Percentiles rank a stretch among this genome's conserved stretches.
phyloP scores from a whole-genome alignment of 2,329 filamentous ascomycete genomes.

The Zasmidium cellare region DNA sequence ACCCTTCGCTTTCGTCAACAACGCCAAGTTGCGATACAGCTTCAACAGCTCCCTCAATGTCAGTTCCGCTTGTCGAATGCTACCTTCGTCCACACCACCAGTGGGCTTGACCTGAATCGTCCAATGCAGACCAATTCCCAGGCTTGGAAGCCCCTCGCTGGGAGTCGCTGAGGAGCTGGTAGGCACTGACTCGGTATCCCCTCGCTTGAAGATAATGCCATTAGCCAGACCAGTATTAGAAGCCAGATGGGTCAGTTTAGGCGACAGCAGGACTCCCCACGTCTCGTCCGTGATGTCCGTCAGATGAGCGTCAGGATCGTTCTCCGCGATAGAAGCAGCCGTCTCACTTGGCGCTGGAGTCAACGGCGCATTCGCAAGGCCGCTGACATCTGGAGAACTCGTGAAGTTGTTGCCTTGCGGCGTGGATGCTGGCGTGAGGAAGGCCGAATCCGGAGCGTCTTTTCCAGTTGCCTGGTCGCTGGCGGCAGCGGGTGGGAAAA shows the following conservation, averaged over 20 bases:
- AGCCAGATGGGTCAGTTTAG: slow-evolving; percentile 39
- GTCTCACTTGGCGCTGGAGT: slow-evolving; percentile 51
- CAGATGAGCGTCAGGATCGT: slow-evolving; percentile 66
- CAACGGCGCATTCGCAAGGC: slow-evolving; percentile 33
- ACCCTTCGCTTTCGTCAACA: slow-evolving; percentile 66
- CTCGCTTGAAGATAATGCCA: slow-evolving; percentile 47
- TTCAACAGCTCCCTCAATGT: slow-evolving; percentile 69
- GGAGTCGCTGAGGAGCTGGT: background rate
- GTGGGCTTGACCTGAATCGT: slow-evolving; percentile 43
- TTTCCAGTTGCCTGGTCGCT: slow-evolving; percentile 3
- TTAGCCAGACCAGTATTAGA: slow-evolving; percentile 42
- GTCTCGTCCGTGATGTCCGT: slow-evolving; percentile 73
- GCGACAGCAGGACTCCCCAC: slow-evolving; percentile 67
- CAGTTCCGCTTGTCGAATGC: slow-evolving; percentile 52
- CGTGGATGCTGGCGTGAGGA: slow-evolving; percentile 66
- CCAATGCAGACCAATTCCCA: slow-evolving; percentile 49
- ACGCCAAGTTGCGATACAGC: slow-evolving; percentile 67
- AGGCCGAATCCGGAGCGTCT: slow-evolving; percentile 31
- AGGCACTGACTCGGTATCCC: slow-evolving; percentile 7
- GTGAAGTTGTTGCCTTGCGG: slow-evolving; percentile 43
- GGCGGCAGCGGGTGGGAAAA: slow-evolving; percentile 17
- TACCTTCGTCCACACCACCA: slow-evolving; percentile 36
- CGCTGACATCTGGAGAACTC: slow-evolving; percentile 31
- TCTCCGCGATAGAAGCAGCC: slow-evolving; percentile 44
- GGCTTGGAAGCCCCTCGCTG: slow-evolving; percentile 23